Conservation (phyloP, 2,329 filamentous ascomycete species). For the Calycina herbarum region DNA sequence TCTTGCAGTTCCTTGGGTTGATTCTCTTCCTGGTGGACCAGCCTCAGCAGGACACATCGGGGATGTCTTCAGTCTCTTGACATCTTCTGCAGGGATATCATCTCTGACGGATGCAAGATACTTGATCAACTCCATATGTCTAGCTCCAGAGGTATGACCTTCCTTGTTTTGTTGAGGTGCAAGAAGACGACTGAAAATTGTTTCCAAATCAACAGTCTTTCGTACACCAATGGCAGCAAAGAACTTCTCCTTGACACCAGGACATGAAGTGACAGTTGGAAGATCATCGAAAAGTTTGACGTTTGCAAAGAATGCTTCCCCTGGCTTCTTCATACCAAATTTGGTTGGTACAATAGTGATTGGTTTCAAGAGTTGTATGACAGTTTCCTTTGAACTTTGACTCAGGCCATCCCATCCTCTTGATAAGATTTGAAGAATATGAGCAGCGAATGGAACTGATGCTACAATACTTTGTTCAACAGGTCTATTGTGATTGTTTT, state of each 20-base stretch:
- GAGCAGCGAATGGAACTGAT: constrained; percentile 71
- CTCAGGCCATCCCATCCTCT: constrained; percentile 88
- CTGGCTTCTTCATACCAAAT: constrained; percentile 80
- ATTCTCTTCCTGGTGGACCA: constrained; percentile 55
- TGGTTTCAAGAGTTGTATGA: constrained; percentile 64
- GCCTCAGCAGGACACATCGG: constrained; percentile 80
- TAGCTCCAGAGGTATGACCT: constrained; percentile 64
- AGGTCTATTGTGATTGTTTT: constrained; percentile 57
- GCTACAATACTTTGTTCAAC: constrained; percentile 69
- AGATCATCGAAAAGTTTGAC: constrained; percentile 95
- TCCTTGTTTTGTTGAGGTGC: constrained; percentile 52
- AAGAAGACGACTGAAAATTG: constrained; percentile 86
- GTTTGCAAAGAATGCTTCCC: constrained; percentile 87
- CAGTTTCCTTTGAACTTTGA: constrained; percentile 61
- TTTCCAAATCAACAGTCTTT: constrained; percentile 91
- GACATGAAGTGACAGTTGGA: constrained; percentile 73
- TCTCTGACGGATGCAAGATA: constrained; percentile 87
- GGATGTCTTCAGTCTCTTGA: constrained; percentile 74
- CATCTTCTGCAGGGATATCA: constrained; percentile 82
- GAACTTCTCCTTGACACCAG: constrained; percentile 88
- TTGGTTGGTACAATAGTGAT: constrained; percentile 86
- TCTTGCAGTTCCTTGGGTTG: constrained; percentile 50
- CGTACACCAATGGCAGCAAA: constrained; percentile 80
- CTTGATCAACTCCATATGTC: constrained; percentile 90
- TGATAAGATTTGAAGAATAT: constrained; percentile 77